Evolutionary conservation across 140 eudicot species (phyloP).

Genomic region (Stevia rebaudiana): DNA sequence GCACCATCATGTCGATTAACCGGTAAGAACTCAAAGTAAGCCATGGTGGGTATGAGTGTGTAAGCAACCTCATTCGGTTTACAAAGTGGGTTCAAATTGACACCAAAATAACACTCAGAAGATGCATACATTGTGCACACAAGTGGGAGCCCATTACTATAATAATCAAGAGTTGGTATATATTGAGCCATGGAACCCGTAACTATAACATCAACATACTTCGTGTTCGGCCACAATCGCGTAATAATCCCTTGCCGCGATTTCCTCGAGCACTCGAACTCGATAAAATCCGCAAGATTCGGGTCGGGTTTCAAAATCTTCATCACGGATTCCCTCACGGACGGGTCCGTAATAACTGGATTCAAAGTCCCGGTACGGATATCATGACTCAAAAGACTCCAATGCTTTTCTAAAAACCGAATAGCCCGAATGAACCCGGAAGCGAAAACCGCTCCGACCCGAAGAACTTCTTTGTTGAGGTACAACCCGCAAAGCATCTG

Average conservation of each 20-base stretch:
- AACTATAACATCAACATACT: slow-evolving; percentile 83
- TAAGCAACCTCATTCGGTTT: slow-evolving; percentile 82
- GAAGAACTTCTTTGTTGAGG: slow-evolving; percentile 62
- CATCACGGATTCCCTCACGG: slow-evolving; percentile 48
- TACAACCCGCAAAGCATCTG: slow-evolving; percentile 91
- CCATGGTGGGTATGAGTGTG: slow-evolving; percentile 89
- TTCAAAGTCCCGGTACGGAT: slow-evolving; percentile 66
- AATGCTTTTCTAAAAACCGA: slow-evolving; percentile 79
- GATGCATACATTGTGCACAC: slow-evolving; percentile 98
- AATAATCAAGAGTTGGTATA: slow-evolving; percentile 82
- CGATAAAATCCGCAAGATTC: slow-evolving; percentile 62
- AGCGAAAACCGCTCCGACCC: slow-evolving; percentile 97
- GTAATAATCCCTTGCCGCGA: slow-evolving; percentile 92
- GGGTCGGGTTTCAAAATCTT: slow-evolving; percentile 60
- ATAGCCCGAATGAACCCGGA: slow-evolving; percentile 99
- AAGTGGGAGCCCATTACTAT: slow-evolving; percentile 79
- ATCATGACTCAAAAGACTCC: slow-evolving; percentile 53
- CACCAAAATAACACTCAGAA: slow-evolving; percentile 90
- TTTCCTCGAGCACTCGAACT: slow-evolving; percentile 54
- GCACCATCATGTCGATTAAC: slow-evolving; percentile 53
- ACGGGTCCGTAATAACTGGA: slow-evolving; percentile 54
- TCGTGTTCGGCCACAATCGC: slow-evolving; percentile 92
- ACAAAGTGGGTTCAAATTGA: slow-evolving; percentile 87
- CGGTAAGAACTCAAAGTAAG: slow-evolving; percentile 82
- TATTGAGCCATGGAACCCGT: slow-evolving; percentile 99